phyloP scores from a whole-genome alignment of 345 rosid species.

The Citrus cavaleriei region DNA sequence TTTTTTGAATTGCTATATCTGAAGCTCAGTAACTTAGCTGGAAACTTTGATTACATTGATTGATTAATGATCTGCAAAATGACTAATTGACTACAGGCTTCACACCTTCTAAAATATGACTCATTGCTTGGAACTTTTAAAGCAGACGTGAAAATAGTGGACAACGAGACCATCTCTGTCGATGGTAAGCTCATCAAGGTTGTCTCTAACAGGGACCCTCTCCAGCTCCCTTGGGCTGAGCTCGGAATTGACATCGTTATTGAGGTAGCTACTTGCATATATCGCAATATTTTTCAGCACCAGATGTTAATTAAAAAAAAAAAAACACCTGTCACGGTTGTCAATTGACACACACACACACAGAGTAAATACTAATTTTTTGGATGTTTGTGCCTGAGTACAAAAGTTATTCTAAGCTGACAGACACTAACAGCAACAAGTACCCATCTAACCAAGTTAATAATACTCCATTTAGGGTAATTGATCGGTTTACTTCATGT shows the following conservation, averaged over 20 bases:
- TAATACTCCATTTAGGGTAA: background rate
- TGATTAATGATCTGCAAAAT: background rate
- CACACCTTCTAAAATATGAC: constrained; percentile 94
- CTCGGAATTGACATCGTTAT: constrained; percentile 97
- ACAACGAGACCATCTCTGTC: constrained; percentile 74
- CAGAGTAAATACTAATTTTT: background rate
- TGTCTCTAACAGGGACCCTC: constrained; percentile 91
- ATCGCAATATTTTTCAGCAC: background rate
- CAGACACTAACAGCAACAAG: background rate
- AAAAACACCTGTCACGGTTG: background rate
- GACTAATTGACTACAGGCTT: constrained; percentile 49
- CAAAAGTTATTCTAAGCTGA: background rate
- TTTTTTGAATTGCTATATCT: background rate
- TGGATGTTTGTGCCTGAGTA: background rate
- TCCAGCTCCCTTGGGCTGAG: constrained; percentile 97
- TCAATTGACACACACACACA: background rate
- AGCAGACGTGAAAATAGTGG: constrained; percentile 83
- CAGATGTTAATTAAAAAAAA: too few relatives aligned
- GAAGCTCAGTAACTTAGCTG: too few relatives aligned
- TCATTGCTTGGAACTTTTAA: constrained; percentile 95
- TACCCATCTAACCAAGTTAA: background rate
- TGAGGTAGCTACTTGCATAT: constrained; percentile 43
- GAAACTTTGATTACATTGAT: background rate
- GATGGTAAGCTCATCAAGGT: constrained; percentile 90
- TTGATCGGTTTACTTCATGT: background rate